These are phyloP conservation scores for Emiliania huxleyi DNA, from an alignment of 78 protist species.

Conservation along the genomic window DNA sequence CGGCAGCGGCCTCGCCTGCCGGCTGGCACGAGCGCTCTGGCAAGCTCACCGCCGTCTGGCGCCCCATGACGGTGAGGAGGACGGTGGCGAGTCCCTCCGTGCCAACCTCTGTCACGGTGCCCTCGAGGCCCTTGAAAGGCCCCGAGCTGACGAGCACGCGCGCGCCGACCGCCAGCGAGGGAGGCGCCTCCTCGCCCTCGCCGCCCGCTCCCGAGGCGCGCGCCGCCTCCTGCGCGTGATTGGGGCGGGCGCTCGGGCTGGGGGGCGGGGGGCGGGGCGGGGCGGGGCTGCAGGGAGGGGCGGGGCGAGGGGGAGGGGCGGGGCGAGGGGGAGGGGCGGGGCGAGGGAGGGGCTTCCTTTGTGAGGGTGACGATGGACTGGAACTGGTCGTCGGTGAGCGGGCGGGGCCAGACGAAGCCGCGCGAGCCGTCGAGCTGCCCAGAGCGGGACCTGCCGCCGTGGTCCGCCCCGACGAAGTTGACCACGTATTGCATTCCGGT, in stretches of 20 bases:
- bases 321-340: too few relatives aligned
- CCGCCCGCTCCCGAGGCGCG: background rate
- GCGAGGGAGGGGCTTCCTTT: too few relatives aligned
- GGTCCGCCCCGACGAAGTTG: slow-evolving; percentile 14
- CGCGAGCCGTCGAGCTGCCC: background rate
- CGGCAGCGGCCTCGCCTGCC: background rate
- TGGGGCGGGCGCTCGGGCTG: too few relatives aligned
- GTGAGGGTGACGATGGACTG: background rate
- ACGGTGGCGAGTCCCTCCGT: background rate
- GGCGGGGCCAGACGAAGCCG: background rate
- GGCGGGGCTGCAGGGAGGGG: too few relatives aligned
- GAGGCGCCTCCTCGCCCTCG: too few relatives aligned
- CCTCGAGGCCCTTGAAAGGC: background rate
- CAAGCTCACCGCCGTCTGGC: background rate
- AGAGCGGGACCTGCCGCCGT: background rate
- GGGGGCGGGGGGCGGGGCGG: too few relatives aligned
- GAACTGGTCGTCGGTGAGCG: background rate
- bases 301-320: too few relatives aligned
- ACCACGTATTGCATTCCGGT: background rate
- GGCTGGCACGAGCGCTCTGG: background rate
- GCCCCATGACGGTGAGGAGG: background rate
- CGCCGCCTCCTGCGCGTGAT: too few relatives aligned
- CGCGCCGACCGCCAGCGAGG: background rate
- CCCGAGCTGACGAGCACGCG: background rate
- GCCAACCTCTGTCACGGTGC: background rate